These are phyloP conservation scores for Penium margaritaceum DNA, from an alignment of 139 green algal genomes.

Conservation along the genomic window DNA sequence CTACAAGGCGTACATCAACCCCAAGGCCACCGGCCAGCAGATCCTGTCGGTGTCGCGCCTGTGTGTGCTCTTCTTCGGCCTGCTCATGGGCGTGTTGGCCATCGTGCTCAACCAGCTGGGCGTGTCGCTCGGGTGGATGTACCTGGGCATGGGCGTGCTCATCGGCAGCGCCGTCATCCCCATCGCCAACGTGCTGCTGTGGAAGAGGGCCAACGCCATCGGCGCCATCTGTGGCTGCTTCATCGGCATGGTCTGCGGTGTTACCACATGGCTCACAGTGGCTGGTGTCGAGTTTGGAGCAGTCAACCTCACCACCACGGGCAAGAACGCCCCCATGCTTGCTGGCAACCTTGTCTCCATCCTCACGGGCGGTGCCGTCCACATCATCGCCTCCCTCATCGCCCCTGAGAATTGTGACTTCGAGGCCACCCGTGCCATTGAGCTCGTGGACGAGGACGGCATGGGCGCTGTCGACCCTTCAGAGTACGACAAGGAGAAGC, in stretches of 20 bases:
- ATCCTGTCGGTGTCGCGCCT: slow-evolving; percentile 67
- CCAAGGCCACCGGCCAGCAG: slow-evolving; percentile 65
- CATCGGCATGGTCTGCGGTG: slow-evolving; percentile 21
- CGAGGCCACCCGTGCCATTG: background rate
- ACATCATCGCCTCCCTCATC: background rate
- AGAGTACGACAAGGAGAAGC: slow-evolving; percentile 24
- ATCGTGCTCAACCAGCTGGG: slow-evolving; percentile 72
- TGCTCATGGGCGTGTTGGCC: slow-evolving; percentile 67
- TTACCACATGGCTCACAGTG: slow-evolving; percentile 25
- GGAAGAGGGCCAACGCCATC: slow-evolving; percentile 60
- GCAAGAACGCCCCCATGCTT: slow-evolving; percentile 29
- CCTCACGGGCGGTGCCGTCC: slow-evolving; percentile 7
- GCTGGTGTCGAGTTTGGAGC: slow-evolving; percentile 18
- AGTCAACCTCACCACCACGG: slow-evolving; percentile 21
- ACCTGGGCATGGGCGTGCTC: slow-evolving; percentile 74
- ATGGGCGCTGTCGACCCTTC: background rate
- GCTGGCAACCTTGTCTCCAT: slow-evolving; percentile 45
- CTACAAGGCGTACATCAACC: slow-evolving; percentile 71
- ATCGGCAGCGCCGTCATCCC: slow-evolving; percentile 81
- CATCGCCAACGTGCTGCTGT: slow-evolving; percentile 64
- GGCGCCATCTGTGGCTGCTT: slow-evolving; percentile 27
- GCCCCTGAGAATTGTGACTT: background rate
- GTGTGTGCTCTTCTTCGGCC: slow-evolving; percentile 64
- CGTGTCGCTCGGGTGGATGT: slow-evolving; percentile 56
- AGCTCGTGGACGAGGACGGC: background rate